Evolutionary conservation across 2,329 filamentous ascomycete genomes (phyloP).

Genomic region (Beauveria rudraprayagi): DNA sequence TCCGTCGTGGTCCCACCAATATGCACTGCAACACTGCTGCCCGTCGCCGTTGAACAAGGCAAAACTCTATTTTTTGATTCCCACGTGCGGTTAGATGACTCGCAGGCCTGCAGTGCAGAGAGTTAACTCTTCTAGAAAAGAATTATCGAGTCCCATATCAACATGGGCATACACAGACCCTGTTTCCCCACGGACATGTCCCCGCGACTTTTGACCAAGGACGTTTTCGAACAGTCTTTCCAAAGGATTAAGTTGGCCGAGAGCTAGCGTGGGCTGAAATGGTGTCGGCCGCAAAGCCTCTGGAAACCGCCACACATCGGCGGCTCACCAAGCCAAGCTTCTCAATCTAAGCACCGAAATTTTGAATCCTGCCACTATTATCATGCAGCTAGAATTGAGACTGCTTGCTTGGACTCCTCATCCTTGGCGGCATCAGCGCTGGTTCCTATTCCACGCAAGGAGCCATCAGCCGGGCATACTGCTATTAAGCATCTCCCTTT

Average conservation of each 20-base stretch:
- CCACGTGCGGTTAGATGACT: not conserved
- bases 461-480: not conserved
- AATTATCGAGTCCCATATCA: too few species aligned
- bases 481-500: not conserved
- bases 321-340: not conserved
- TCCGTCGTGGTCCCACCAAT: not conserved
- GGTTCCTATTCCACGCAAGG: not conserved
- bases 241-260: not conserved
- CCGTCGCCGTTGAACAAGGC: not conserved
- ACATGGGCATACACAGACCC: too few species aligned
- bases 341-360: not conserved
- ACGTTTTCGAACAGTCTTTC: not conserved
- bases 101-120: not conserved
- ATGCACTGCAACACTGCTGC: slow-evolving; percentile 9
- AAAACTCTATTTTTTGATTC: slow-evolving; percentile 8
- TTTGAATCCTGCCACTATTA: not conserved
- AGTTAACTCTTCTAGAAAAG: not conserved
- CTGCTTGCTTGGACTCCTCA: not conserved
- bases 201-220: not conserved
- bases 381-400: not conserved
- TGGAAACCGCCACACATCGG: not conserved
- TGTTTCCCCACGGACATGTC: not conserved
- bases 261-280: not conserved
- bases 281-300: not conserved
- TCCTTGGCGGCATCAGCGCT: not conserved